Conservation (phyloP, 208 protist species). For the Giardia duodenalis region DNA sequence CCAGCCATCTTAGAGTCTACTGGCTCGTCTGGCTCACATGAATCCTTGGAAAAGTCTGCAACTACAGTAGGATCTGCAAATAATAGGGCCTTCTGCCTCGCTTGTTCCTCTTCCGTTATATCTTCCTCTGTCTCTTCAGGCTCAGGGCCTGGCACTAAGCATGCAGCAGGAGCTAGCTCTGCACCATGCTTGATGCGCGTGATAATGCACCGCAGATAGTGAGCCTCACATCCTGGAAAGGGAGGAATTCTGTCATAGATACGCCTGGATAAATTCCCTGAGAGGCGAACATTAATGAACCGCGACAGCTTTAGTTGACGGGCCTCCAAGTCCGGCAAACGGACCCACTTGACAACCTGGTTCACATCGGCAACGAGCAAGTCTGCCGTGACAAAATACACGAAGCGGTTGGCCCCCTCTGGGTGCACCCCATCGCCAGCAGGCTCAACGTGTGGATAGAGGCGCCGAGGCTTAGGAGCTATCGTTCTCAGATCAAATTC, state of each 20-base stretch:
- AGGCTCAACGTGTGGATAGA: neutral
- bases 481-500: conserved; percentile 20
- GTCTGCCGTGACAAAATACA: conserved; percentile 29
- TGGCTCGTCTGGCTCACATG: neutral
- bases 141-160: neutral
- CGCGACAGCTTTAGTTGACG: neutral
- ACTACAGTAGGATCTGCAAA: neutral
- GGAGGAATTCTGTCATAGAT: conserved; percentile 8
- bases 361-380: neutral
- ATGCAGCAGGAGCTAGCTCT: neutral
- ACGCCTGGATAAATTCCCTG: neutral
- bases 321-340: conserved; percentile 21
- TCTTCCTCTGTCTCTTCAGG: conserved; percentile 14
- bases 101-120: conserved; percentile 1
- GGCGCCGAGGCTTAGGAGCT: neutral
- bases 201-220: conserved; percentile 22
- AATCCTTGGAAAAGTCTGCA: neutral
- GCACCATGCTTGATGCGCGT: conserved; percentile 27
- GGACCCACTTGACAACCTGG: neutral
- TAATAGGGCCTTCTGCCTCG: neutral
- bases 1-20: neutral
- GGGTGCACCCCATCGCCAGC: conserved; percentile 1
- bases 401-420: conserved; percentile 11
- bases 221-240: conserved; percentile 28
- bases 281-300: neutral